These are phyloP conservation scores for Trypanosoma lewisi DNA, from an alignment of 208 protist genomes.

Conservation along the genomic window DNA sequence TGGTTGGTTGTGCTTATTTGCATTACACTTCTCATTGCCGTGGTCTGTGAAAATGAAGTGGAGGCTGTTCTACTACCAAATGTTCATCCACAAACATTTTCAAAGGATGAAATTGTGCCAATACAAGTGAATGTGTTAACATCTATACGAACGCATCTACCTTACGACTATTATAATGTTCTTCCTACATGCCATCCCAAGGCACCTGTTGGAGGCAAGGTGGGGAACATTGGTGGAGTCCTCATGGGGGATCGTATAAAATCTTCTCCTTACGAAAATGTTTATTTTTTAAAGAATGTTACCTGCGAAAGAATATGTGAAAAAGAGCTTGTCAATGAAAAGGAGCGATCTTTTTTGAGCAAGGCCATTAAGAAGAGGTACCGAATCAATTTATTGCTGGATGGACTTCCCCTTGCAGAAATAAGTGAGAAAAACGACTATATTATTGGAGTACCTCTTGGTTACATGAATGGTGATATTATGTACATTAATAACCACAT, in stretches of 20 bases:
- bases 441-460: conserved; percentile 25
- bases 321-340: conserved; percentile 10
- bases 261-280: conserved; percentile 71
- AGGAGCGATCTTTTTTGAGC: conserved; percentile 20
- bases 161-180: conserved; percentile 89
- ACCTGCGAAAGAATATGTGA: conserved; percentile 30
- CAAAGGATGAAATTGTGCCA: conserved; percentile 16
- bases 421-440: conserved; percentile 15
- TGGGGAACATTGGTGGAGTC: conserved; percentile 92
- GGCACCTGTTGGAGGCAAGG: conserved; percentile 11
- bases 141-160: conserved; percentile 81
- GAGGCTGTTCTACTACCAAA: conserved; percentile 8
- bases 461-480: conserved; percentile 7
- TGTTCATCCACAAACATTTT: conserved; percentile 6
- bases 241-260: conserved; percentile 90
- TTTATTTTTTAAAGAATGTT: conserved; percentile 24
- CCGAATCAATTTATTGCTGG: conserved; percentile 39
- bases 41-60: not conserved
- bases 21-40: not conserved
- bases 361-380: conserved; percentile 34
- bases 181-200: conserved; percentile 68
- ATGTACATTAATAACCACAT: conserved; percentile 43
- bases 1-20: too few relatives aligned
- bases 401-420: conserved; percentile 42
- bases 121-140: conserved; percentile 87